A percentile compares a stretch with the other conserved stretches of the same genome.
phyloP scores from a whole-genome alignment of 1,284 basidiomycete genomes.

The Kalmanozyma brasiliensis region DNA sequence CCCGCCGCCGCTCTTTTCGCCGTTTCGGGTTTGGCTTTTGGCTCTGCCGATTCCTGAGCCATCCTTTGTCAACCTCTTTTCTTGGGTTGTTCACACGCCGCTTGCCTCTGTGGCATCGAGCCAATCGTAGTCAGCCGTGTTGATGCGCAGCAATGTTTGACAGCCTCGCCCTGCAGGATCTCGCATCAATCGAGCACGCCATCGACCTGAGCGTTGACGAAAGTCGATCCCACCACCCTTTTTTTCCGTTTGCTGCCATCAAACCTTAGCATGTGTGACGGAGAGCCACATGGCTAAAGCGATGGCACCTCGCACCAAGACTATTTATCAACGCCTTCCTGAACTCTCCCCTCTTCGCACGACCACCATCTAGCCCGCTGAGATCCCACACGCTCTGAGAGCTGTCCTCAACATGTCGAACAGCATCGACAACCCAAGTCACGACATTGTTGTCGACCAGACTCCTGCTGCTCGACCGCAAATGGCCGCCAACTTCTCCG shows the following conservation, averaged over 20 bases:
- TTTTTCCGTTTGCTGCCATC: background rate
- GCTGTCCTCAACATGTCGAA: constrained; percentile 10
- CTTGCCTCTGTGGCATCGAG: too few species aligned
- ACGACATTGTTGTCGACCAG: constrained; percentile 25
- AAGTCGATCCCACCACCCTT: constrained; percentile 1
- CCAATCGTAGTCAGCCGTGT: too few species aligned
- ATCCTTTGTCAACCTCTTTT: background rate
- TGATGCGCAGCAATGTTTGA: constrained; percentile 7
- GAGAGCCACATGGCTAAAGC: constrained; percentile 8
- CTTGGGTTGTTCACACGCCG: constrained; percentile 1
- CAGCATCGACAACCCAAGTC: constrained; percentile 8
- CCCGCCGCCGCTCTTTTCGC: constrained; percentile 16
- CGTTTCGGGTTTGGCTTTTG: constrained; percentile 3
- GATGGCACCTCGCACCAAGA: too few species aligned
- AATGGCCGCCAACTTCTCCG: constrained; percentile 9
- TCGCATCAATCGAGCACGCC: constrained; percentile 16
- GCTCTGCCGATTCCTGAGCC: too few species aligned
- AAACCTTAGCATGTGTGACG: background rate
- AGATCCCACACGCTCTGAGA: background rate
- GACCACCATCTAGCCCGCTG: background rate
- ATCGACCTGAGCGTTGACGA: constrained; percentile 14
- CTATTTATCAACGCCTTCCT: too few species aligned
- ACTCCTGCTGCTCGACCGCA: constrained; percentile 7
- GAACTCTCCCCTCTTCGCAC: background rate
- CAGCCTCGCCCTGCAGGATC: constrained; percentile 13